Conservation (phyloP, 768 basidiomycete species). For the Fomitopsis serialis region DNA sequence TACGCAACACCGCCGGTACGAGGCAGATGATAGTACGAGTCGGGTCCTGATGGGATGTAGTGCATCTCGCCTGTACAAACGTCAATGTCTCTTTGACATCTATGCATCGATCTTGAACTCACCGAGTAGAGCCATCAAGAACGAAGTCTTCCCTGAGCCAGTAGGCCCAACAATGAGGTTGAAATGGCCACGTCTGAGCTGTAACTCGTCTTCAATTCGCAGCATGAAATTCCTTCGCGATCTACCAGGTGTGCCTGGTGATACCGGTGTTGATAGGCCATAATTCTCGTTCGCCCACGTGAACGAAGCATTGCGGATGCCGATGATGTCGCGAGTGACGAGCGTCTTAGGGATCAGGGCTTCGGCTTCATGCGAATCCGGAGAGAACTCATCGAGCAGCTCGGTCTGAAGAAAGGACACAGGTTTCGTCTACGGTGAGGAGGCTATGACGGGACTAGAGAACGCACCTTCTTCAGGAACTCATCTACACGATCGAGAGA, state of each 20-base stretch:
- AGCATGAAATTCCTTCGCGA: conserved; percentile 42
- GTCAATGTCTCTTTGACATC: too few relatives aligned
- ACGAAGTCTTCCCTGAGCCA: conserved; percentile 54
- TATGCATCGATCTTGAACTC: too few relatives aligned
- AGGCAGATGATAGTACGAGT: conserved; percentile 38
- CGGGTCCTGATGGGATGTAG: conserved; percentile 31
- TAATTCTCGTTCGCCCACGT: conserved; percentile 44
- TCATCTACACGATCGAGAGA: conserved; percentile 55
- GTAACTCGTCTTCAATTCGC: conserved; percentile 43
- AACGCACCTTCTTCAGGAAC: conserved; percentile 34
- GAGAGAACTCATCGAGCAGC: conserved; percentile 37
- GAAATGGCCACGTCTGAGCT: conserved; percentile 47
- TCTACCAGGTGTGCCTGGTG: conserved; percentile 20
- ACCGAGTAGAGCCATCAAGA: conserved; percentile 57
- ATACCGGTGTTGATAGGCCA: conserved; percentile 26
- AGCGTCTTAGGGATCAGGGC: background rate
- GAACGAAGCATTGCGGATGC: conserved; percentile 52
- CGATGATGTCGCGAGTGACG: conserved; percentile 31
- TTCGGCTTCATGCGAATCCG: conserved; percentile 2
- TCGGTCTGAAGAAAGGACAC: conserved; percentile 32
- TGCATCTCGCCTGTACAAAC: conserved; percentile 39
- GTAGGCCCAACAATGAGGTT: conserved; percentile 61
- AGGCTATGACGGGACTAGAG: too few relatives aligned
- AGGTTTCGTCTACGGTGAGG: too few relatives aligned
- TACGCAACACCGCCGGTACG: conserved; percentile 42